phyloP scores from a whole-genome alignment of 148 eudicot genomes.

The Vaccinium corymbosum region DNA sequence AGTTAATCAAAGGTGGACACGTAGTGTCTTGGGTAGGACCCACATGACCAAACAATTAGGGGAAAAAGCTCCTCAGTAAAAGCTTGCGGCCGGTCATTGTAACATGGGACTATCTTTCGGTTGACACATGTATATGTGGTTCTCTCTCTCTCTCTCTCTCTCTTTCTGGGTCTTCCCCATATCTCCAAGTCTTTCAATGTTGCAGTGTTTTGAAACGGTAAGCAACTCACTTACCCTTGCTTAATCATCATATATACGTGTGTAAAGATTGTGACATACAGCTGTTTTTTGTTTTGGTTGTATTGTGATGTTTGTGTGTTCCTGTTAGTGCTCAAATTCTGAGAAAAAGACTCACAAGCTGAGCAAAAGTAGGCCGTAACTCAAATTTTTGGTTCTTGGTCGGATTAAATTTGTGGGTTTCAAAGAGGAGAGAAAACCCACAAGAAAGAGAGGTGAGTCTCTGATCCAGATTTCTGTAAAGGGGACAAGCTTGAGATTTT shows the following conservation, averaged over 20 bases:
- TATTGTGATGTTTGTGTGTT: background rate
- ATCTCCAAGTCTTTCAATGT: background rate
- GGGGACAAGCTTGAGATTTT: constrained; percentile 10
- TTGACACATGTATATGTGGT: constrained; percentile 7
- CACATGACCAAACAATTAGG: constrained; percentile 5
- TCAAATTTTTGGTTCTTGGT: constrained; percentile 2
- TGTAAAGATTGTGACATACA: background rate
- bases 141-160: background rate
- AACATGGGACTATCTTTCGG: constrained; percentile 14
- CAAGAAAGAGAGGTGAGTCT: constrained; percentile 11
- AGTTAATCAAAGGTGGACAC: constrained; percentile 6
- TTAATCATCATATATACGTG: background rate
- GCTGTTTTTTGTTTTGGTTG: constrained; percentile 4
- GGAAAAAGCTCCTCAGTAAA: background rate
- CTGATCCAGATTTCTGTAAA: constrained; percentile 28
- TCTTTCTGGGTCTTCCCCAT: background rate
- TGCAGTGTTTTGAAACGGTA: constrained; percentile 20
- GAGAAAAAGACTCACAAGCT: background rate
- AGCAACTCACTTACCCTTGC: constrained; percentile 20
- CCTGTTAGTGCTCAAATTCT: background rate
- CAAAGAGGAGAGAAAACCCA: background rate
- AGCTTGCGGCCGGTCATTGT: background rate
- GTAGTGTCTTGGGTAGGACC: constrained; percentile 23
- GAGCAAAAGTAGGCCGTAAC: background rate
- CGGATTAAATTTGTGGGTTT: background rate